Base-by-base conservation (phyloP, 139 green algal species). In the Chlamydomonas eustigma region DNA sequence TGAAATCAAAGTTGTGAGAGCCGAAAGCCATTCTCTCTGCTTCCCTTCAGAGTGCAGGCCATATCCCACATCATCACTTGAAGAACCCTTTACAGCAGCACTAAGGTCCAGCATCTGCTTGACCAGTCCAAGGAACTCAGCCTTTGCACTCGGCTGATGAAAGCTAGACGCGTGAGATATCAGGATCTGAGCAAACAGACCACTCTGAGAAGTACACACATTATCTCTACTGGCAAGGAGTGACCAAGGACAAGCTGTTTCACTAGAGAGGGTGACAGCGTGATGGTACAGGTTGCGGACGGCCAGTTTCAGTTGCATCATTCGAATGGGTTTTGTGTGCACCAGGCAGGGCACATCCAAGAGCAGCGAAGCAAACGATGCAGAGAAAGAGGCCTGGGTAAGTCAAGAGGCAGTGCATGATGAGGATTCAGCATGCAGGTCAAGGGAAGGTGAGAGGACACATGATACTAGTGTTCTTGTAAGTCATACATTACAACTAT, bases 291-390 rank as follows among this genome's bases (percentile, higher is more conserved):
- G 63, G 74, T 71, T 37, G 30, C n/a, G 31, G 34, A 37, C 78
- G 0, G 89, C 89, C 33, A 93, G 68, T 64, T 85, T 75, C 22
- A 97, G 90, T 84, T 97, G 92, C 58, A 87, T 76, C 70, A 94
- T 76, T 6, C 88, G 81, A 22, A 84, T 80, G 0, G 77, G 39
- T 70, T 83, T 83, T 37, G 73, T 86, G 4, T 74, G 77, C 39
- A 81, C 80, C 37, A 79, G 73, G 3, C 80, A 80, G 37, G 75
- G 73, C 50, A 30, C 77, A 50, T 64, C 74, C 24, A 77, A 38
- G 51, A 80, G 37, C 31, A 36, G 75, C 1, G 35, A 25, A 36
- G 44, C 50, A 22, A 78, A 38, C 0, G 35, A 8, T 38, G 33
- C 25, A 3, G 65, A 44, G 30, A 37, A 81, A 18, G 44, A 51